Conservation (phyloP, 2,329 filamentous ascomycete species). For the Trichophyton simii region DNA sequence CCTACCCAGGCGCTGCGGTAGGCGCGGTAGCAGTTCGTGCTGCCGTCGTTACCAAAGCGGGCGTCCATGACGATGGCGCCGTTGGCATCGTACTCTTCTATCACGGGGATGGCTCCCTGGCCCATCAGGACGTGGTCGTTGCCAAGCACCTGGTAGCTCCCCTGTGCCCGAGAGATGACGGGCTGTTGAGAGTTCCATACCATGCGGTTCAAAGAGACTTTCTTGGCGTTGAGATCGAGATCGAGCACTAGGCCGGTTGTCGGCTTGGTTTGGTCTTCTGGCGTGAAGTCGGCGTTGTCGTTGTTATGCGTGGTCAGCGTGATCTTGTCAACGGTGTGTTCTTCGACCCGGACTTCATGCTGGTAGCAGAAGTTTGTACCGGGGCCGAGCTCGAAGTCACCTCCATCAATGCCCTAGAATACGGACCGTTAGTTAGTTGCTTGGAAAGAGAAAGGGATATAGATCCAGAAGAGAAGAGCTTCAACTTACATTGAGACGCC, state of each 20-base stretch:
- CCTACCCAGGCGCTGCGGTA: constrained; percentile 6
- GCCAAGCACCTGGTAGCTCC: constrained; percentile 8
- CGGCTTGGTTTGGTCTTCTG: not conserved
- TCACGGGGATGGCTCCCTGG: constrained; percentile 9
- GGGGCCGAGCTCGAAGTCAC: constrained; percentile 10
- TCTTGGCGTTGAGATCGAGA: constrained; percentile 6
- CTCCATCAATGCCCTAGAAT: constrained; percentile 10
- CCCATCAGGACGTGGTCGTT: constrained; percentile 7
- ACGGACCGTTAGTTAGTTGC: not conserved
- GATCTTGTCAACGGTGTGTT: not conserved
- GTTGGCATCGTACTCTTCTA: constrained; percentile 10
- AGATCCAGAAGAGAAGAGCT: not conserved
- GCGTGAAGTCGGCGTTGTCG: constrained; percentile 7
- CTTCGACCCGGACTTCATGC: constrained; percentile 6
- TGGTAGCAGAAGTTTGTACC: constrained; percentile 12
- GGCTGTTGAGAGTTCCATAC: constrained; percentile 2
- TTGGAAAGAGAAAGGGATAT: too few relatives aligned
- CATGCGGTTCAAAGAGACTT: constrained; percentile 2
- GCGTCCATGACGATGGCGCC: constrained; percentile 9
- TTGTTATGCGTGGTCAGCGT: constrained; percentile 6
- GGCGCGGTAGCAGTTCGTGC: constrained; percentile 1
- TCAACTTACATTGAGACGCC: constrained; percentile 9
- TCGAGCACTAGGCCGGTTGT: constrained; percentile 11
- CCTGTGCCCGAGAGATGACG: constrained; percentile 3
- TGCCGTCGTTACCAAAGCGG: constrained; percentile 2